These are phyloP conservation scores for Triticum monococcum DNA, from an alignment of 176 grass and related monocot genomes.

Conservation along the genomic window DNA sequence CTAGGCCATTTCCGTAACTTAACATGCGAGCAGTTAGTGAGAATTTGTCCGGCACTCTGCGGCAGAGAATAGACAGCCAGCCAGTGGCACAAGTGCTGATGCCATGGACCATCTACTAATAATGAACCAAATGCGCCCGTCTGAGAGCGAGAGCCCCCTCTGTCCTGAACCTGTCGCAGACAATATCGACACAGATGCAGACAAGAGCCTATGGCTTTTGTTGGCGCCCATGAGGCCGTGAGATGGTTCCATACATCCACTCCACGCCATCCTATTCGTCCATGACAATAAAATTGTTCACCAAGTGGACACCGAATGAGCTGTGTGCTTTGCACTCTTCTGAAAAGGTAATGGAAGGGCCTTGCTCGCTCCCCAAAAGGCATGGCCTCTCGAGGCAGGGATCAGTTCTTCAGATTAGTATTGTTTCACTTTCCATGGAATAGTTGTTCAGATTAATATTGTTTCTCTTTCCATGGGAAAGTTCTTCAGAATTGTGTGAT, in stretches of 20 bases:
- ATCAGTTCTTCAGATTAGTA: background rate
- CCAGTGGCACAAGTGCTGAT: background rate
- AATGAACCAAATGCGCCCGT: background rate
- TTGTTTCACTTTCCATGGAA: background rate
- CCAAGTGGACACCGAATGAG: background rate
- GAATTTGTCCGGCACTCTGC: background rate
- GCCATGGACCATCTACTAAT: background rate
- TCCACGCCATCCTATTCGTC: background rate
- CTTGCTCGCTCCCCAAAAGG: conserved; percentile 30
- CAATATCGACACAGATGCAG: background rate
- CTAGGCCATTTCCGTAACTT: background rate
- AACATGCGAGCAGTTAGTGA: background rate
- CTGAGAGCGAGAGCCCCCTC: no score
- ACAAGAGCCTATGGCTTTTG: background rate
- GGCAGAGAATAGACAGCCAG: background rate
- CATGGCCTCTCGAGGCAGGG: conserved; percentile 20
- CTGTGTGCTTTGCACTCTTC: conserved; percentile 17
- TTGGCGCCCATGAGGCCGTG: background rate
- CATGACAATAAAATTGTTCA: background rate
- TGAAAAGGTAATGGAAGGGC: background rate
- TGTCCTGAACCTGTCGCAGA: background rate
- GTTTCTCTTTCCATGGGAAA: background rate
- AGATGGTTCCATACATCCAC: conserved; percentile 15
- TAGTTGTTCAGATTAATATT: background rate
- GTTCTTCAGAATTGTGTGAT: background rate